Conservation (phyloP, 2,329 filamentous ascomycete genomes). For the Bretziella fagacearum region DNA sequence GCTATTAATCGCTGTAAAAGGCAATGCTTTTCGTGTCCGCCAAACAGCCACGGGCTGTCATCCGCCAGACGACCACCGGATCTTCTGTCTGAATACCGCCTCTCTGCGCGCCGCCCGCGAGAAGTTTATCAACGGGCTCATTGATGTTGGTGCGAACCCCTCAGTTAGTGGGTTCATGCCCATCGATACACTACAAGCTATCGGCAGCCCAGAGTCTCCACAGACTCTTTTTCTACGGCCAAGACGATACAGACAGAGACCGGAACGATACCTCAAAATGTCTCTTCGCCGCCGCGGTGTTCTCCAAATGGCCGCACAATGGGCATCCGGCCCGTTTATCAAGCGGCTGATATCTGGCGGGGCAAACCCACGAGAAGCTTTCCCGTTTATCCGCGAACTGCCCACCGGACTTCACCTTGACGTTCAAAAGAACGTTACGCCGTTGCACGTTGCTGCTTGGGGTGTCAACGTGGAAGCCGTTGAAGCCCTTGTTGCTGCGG, state of each 20-base stretch:
- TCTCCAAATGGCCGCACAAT: slow-evolving; percentile 1
- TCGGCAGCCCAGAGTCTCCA: neutral
- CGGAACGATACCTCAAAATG: neutral
- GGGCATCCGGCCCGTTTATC: slow-evolving; percentile 4
- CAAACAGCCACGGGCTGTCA: neutral
- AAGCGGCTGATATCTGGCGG: slow-evolving; percentile 1
- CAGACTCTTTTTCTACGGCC: neutral
- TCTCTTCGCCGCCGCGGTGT: neutral
- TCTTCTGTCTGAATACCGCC: neutral
- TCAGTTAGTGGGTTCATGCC: neutral
- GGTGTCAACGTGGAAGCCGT: slow-evolving; percentile 2
- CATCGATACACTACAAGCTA: neutral
- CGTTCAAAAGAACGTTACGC: neutral
- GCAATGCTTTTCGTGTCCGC: neutral
- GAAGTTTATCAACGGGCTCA: neutral
- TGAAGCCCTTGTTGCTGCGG: neutral
- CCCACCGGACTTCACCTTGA: slow-evolving; percentile 2
- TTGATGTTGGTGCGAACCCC: slow-evolving; percentile 3
- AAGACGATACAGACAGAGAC: neutral
- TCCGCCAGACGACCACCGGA: neutral
- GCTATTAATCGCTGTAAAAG: neutral
- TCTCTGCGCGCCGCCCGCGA: slow-evolving; percentile 3
- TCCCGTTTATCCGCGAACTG: slow-evolving; percentile 2
- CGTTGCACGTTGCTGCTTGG: slow-evolving; percentile 5
- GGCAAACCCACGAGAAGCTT: neutral